Base-by-base conservation (phyloP, 2,329 filamentous ascomycete genomes). In the Trichoderma koningii region DNA sequence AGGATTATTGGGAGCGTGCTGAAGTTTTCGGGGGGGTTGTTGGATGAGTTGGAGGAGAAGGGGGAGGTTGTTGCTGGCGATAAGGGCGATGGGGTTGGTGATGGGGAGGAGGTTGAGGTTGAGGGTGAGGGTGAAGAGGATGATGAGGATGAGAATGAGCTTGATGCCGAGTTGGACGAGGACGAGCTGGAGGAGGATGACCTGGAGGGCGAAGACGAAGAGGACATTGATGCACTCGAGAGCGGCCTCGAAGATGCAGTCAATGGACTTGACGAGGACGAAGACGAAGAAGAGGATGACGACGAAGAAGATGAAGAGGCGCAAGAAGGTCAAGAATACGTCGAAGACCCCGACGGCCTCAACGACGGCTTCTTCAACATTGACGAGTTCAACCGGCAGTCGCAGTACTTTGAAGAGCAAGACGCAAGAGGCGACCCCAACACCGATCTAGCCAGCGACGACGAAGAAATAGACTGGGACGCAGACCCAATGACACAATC, bases 291-390 rank as follows among this genome's bases (percentile, higher is more conserved):
- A 73, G 34, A 38, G 34, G 34, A 34, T 0, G 76, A 78, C 0
- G 76, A 77, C 0, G 76, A 77, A 0, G 74, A 74, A 4, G 75
- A 78, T 1, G 77, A 77, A 3, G 75, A 78, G 0, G 76, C 80
- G 3, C 77, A 76, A 0, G 79, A 80, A 1, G 78, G 79, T 1
- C 75, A 83, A 0, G 82, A 83, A 2, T 81, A 79, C 1, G 77
- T 78, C 12, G 79, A 82, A 3, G 82, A 98, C 72, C 87, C 88
- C 4, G 84, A 95, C 73, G 92, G 93, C 7, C 85, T 99, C 38
- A 98, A 99, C 73, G 95, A 99, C 73, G 94, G 93, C 5, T 99
- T 99, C 80, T 99, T 99, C 79, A 96, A 92, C 17, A 94, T 99
- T 71, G 93, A 98, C 72, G 88, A 96, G 66, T 99, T 99, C 84